Base-by-base conservation (phyloP, 352 stramenopile genomes). In the Phytophthora ohioensis region DNA sequence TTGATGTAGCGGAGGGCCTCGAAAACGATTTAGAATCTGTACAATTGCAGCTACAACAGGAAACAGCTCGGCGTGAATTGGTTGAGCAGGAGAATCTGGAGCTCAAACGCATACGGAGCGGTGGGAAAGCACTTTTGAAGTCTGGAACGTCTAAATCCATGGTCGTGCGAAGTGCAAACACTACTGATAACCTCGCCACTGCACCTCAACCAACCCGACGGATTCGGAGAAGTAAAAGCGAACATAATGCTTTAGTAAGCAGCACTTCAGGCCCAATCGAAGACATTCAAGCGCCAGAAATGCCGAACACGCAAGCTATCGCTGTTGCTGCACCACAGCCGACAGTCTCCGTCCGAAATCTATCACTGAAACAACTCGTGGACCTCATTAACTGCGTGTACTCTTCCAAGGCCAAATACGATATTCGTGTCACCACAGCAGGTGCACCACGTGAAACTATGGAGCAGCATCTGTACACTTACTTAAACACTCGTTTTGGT, bases 401-500 rank as follows among this genome's bases (percentile, higher is more conserved):
- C 31, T 57, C 74, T 12, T 94, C 86, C 17, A 97, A 97, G 53
- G 52, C 35, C 21, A 94, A 91, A 58, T 87, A 83, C 38, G 87
- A 97, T 52, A 70, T 66, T 0, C 83, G 82, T n/a, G 72, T 63
- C 8, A 67, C 60, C 5, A 75, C 75, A 5, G 65, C 73, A 34
- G 67, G 82, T 2, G 78, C 91, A 0, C 79, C 89, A 13, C 78
- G 83, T 3, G 90, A 97, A 52, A 97, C 89, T 4, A 87, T 96
- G 63, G 89, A 97, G 84, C 90, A 97, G 73, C 90, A 97, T 64
- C 79, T 97, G 79, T 96, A 97, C 78, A 91, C 90, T 53, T 97
- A 93, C 52, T 66, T 97, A 49, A 94, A 93, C 61, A 89, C 94
- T 61, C 82, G 87, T n/a, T 97, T 96, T 54, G 90, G 90, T 1